These are phyloP conservation scores for Phytophthora hibernalis DNA, from an alignment of 352 stramenopile genomes.

Conservation along the genomic window DNA sequence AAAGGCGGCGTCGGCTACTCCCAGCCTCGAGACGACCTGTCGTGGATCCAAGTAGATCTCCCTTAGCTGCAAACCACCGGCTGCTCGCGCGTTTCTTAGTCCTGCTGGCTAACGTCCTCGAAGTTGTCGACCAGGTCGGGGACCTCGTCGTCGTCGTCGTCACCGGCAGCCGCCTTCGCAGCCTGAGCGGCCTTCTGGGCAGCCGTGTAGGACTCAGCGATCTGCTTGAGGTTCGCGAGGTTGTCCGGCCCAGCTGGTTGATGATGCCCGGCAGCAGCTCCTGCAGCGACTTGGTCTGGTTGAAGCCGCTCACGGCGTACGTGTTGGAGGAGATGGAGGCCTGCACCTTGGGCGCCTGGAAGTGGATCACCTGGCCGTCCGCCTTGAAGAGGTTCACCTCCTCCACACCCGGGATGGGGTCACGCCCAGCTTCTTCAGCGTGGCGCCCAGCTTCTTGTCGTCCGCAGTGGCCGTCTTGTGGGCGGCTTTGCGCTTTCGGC, in stretches of 20 bases:
- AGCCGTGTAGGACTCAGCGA: slow-evolving; percentile 90
- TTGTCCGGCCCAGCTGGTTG: slow-evolving; percentile 98
- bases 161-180: slow-evolving; percentile 52
- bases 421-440: slow-evolving; percentile 98
- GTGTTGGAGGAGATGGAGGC: slow-evolving; percentile 98
- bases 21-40: slow-evolving; percentile 14
- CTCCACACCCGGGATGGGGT: slow-evolving; percentile 98
- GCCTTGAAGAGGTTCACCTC: slow-evolving; percentile 99
- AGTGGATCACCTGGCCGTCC: slow-evolving; percentile 99
- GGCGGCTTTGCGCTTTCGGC: slow-evolving; percentile 96
- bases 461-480: slow-evolving; percentile 94
- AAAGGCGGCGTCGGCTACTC: slow-evolving; percentile 24
- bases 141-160: slow-evolving; percentile 96
- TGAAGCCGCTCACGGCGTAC: slow-evolving; percentile 96
- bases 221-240: slow-evolving; percentile 95
- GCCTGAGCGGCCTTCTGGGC: slow-evolving; percentile 83
- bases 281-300: slow-evolving; percentile 97
- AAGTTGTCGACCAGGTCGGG: slow-evolving; percentile 99
- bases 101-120: slow-evolving; percentile 95
- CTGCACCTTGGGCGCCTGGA: slow-evolving; percentile 98
- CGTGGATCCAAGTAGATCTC: not conserved
- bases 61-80: slow-evolving; percentile 18
- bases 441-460: slow-evolving; percentile 97
- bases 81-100: slow-evolving; percentile 57
- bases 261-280: slow-evolving; percentile 98